These are phyloP conservation scores for Lagenidium giganteum DNA, from an alignment of 352 stramenopile genomes.

Conservation along the genomic window DNA sequence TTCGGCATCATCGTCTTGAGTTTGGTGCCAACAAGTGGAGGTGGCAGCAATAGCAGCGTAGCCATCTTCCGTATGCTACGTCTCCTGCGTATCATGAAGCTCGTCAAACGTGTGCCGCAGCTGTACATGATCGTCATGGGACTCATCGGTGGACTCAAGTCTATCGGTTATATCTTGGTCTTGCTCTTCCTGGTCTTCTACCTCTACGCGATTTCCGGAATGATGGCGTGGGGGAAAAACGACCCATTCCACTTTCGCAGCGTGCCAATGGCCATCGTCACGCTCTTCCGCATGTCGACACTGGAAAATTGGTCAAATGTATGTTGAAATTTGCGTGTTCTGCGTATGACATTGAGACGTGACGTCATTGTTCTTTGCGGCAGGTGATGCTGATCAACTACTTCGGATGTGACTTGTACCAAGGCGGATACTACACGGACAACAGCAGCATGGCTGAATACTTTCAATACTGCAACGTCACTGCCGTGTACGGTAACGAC, in stretches of 20 bases:
- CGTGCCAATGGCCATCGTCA: slow-evolving; percentile 72
- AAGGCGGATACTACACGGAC: slow-evolving; percentile 61
- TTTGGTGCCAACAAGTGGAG: slow-evolving; percentile 53
- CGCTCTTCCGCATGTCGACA: slow-evolving; percentile 79
- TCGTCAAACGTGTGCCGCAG: slow-evolving; percentile 85
- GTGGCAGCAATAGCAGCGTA: slow-evolving; percentile 58
- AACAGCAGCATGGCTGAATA: slow-evolving; percentile 22
- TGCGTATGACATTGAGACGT: too few species aligned
- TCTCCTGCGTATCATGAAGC: slow-evolving; percentile 87
- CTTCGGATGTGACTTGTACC: slow-evolving; percentile 63
- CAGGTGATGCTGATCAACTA: slow-evolving; percentile 80
- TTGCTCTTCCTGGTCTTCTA: slow-evolving; percentile 88
- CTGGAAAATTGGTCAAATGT: slow-evolving; percentile 79
- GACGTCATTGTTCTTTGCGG: too few species aligned
- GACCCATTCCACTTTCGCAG: slow-evolving; percentile 85
- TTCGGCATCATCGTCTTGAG: slow-evolving; percentile 82
- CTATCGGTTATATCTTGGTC: slow-evolving; percentile 86
- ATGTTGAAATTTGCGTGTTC: slow-evolving; percentile 17
- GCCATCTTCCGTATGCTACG: slow-evolving; percentile 82
- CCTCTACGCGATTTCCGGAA: slow-evolving; percentile 87
- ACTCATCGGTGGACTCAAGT: slow-evolving; percentile 82
- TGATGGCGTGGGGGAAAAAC: slow-evolving; percentile 86
- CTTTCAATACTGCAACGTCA: slow-evolving; percentile 65
- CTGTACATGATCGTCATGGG: slow-evolving; percentile 91
- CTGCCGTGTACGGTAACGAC: slow-evolving; percentile 46